phyloP scores from a whole-genome alignment of 371 early-diverging fungal genomes.

The Lichtheimia hyalospora region DNA sequence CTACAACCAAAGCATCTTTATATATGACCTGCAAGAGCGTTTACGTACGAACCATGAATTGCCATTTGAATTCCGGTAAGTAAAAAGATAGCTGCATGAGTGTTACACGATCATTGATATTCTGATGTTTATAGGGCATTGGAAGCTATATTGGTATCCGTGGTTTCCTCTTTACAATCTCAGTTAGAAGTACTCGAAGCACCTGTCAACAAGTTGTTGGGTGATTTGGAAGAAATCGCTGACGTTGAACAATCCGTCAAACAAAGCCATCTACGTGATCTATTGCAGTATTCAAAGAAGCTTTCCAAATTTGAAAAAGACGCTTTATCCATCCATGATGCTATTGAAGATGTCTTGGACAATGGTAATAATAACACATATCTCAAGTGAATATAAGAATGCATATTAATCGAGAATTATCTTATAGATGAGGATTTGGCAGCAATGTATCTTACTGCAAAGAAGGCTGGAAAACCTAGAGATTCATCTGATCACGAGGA shows the following conservation, averaged over 20 bases:
- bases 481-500: slow-evolving; percentile 76
- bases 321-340: slow-evolving; percentile 72
- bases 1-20: slow-evolving; percentile 72
- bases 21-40: slow-evolving; percentile 80
- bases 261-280: slow-evolving; percentile 70
- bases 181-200: slow-evolving; percentile 70
- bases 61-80: slow-evolving; percentile 75
- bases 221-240: slow-evolving; percentile 62
- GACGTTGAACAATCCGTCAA: slow-evolving; percentile 78
- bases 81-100: too few relatives aligned
- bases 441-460: slow-evolving; percentile 85
- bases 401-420: neutral
- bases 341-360: slow-evolving; percentile 78
- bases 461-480: slow-evolving; percentile 59
- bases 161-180: slow-evolving; percentile 66
- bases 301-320: slow-evolving; percentile 76
- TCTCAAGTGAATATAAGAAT: neutral
- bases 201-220: slow-evolving; percentile 57
- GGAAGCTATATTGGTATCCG: slow-evolving; percentile 81
- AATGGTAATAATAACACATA: slow-evolving; percentile 58
- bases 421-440: slow-evolving; percentile 83
- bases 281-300: slow-evolving; percentile 75
- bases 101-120: neutral
- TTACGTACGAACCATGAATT: slow-evolving; percentile 56
- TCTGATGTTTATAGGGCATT: slow-evolving; percentile 53